Evolutionary conservation across 176 grass and related monocot species (phyloP).

Genomic region (Carex myosuroides): DNA sequence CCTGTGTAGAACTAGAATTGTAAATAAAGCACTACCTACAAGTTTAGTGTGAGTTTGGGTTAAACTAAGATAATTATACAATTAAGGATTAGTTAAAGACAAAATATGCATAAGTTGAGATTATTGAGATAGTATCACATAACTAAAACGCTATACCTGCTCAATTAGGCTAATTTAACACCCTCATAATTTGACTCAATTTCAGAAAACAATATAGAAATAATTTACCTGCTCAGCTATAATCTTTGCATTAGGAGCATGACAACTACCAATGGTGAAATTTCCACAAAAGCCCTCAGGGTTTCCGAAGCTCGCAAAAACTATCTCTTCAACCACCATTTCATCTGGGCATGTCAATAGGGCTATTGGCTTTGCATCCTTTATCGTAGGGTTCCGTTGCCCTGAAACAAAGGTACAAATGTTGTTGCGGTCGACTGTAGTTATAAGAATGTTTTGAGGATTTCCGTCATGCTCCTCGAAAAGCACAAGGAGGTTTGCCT

Average conservation of each 20-base stretch:
- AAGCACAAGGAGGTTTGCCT: conserved; percentile 13
- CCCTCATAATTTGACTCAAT: background rate
- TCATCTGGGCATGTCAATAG: background rate
- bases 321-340: conserved; percentile 8
- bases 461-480: conserved; percentile 15
- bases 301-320: conserved; percentile 7
- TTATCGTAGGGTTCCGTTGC: background rate
- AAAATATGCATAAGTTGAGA: background rate
- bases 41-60: background rate
- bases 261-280: background rate
- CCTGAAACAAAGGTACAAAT: background rate
- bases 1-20: no score
- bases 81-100: background rate
- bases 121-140: background rate
- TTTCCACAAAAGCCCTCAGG: conserved; percentile 2
- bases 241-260: background rate
- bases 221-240: background rate
- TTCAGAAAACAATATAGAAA: background rate
- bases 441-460: background rate
- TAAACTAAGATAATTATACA: background rate
- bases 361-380: background rate
- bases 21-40: background rate
- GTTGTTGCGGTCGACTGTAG: conserved; percentile 5
- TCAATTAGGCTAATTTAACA: background rate
- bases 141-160: background rate